Conservation (phyloP, 1,139 yeast species). For the Geotrichum restrictum region DNA sequence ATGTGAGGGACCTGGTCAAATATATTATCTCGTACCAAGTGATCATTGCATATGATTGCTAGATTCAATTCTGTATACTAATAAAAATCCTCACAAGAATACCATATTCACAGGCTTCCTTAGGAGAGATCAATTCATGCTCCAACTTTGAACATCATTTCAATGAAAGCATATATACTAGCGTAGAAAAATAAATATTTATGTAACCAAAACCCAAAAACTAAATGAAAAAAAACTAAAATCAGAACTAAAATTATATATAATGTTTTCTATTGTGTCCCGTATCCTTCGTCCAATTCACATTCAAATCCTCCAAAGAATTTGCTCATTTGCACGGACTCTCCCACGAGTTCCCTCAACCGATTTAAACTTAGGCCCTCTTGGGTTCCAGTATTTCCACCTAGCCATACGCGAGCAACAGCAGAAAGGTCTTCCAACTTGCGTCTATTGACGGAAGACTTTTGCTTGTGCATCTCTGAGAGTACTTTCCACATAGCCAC, state of each 20-base stretch:
- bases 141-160: no score
- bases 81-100: no score
- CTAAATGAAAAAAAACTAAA: not conserved
- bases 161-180: no score
- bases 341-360: conserved; percentile 36
- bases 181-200: not conserved
- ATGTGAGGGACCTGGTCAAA: no score
- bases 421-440: conserved; percentile 28
- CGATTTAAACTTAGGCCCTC: conserved; percentile 33
- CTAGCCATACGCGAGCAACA: conserved; percentile 39
- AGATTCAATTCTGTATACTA: no score
- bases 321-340: conserved; percentile 34
- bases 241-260: not conserved
- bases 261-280: conserved; percentile 22
- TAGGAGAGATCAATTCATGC: no score
- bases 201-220: not conserved
- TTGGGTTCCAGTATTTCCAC: conserved; percentile 37
- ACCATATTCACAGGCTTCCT: no score
- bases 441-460: conserved; percentile 13
- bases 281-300: conserved; percentile 32
- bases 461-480: conserved; percentile 21
- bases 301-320: conserved; percentile 33
- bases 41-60: no score
- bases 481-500: conserved; percentile 32
- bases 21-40: no score